Evolutionary conservation across 176 grass and related monocot genomes (phyloP), one percentile per base, ranked within the genome.

Genomic region (Poa pratensis): DNA sequence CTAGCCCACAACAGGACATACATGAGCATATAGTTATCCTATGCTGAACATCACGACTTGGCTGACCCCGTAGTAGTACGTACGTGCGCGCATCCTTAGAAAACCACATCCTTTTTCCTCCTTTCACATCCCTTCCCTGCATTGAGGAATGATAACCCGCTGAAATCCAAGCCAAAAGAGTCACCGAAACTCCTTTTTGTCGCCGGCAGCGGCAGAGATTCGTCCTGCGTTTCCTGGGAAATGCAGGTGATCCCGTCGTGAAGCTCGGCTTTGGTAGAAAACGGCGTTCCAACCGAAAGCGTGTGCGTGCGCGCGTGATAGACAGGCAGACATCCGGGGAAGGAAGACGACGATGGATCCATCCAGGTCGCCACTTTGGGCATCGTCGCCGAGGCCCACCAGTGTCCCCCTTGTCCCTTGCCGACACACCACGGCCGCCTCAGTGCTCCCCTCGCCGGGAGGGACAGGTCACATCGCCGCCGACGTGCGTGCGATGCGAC

Each of bases 341-440:
- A 34, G 61, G 23, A 27, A 23, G 4, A 15, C 6, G 26, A 58
- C 45, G 37, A 66, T 34, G 4, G 19, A 28, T 51, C 79, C 42
- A 39, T 39, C 37, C 28, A 30, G 28, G 28, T 30, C 28, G 28
- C 28, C 28, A 23, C 35, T 19, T 53, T 18, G 80, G 80, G 87
- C 81, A 35, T 48, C 77, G 76, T 58, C 11, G 73, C 10, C 79
- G 54, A 77, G 86, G 65, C 86, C 91, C 94, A 89, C 60, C 69
- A 62, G 37, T 85, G 80, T 79, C 86, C 16, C 76, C 20, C 89
- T 15, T 90, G 90, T 80, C 80, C 55, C 85, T 85, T 93, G 83
- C 94, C 89, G 94, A 93, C 94, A 93, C 86, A 93, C 91, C 80
- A 9, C 35, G 35, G 35, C 45, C 10, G 12, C 53, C 70, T 74